Conservation (phyloP, 768 basidiomycete genomes). For the Gyrodon lividus region DNA sequence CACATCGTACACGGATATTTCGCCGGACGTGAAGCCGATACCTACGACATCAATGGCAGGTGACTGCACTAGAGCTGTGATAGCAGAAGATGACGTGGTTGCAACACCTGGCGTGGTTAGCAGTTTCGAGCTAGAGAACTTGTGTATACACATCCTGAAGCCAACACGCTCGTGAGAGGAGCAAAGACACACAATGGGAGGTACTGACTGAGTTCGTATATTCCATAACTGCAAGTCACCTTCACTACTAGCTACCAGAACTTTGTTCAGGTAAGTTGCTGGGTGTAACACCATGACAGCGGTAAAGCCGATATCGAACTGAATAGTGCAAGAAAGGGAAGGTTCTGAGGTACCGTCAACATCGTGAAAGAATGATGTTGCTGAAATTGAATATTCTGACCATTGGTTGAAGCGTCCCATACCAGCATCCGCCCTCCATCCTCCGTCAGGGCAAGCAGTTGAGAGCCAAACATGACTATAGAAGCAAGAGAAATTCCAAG, state of each 20-base stretch:
- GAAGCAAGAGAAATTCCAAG: conserved; percentile 57
- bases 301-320: conserved; percentile 81
- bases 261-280: conserved; percentile 95
- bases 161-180: not conserved
- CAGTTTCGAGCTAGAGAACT: conserved; percentile 60
- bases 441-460: conserved; percentile 76
- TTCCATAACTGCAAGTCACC: conserved; percentile 95
- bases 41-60: conserved; percentile 96
- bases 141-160: conserved; percentile 77
- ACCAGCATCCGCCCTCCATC: conserved; percentile 73
- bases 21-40: conserved; percentile 86
- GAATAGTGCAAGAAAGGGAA: conserved; percentile 51
- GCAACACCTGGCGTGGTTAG: conserved; percentile 37
- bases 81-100: conserved; percentile 39
- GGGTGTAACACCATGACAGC: conserved; percentile 89
- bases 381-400: conserved; percentile 37
- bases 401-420: conserved; percentile 68
- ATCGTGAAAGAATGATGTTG: not conserved
- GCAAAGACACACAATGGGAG: not conserved
- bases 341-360: conserved; percentile 19
- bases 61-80: conserved; percentile 84
- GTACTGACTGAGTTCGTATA: conserved; percentile 70
- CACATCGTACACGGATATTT: conserved; percentile 86
- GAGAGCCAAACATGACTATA: conserved; percentile 77
- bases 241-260: conserved; percentile 78